Evolutionary conservation across 73 alveolate genomes (phyloP), one percentile per base, ranked within the genome.

Genomic region (Stentor roeselii): DNA sequence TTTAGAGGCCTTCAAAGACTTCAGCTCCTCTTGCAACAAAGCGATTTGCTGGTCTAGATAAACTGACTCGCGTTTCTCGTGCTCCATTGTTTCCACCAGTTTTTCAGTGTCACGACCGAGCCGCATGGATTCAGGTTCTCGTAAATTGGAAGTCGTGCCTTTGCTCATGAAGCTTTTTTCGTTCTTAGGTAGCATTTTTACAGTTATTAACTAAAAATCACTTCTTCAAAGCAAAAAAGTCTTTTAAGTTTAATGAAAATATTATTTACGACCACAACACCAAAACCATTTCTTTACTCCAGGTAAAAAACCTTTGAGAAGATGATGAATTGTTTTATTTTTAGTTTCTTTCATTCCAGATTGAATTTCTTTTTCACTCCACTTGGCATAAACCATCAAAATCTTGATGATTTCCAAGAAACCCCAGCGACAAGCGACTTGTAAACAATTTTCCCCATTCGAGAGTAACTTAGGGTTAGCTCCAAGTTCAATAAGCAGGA

Each of bases 361-460:
- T 67, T 67, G 21, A 11, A 67, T 21, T 30, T 67, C 80, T 21
- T 67, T 32, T 67, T 67, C 34, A 1, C 80, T 67, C 37, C 80
- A 67, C 21, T n/a, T 67, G 3, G 42, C 0, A 67, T 67, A 11
- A 21, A 27, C 27, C 80, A 67, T 21, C 11, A 67, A 67, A n/a
- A n/a, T 15, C 34, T 67, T 67, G 14, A 67, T 40, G 21, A 67
- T 40, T 34, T 30, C 80, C 21, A 50, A 15, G 61, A 84, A 86
- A 85, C 59, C 59, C 94, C 94, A 88, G n/a, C 94, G 75, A 3
- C 85, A 86, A 36, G 87, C 75, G 3, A 88, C 94, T 42, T 88
- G 83, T 2, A 88, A 39, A 32, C 82, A 36, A 32, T 76, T 76
- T 60, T 88, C 94, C 88, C 83, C 75, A 30, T 78, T 3, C 37